Evolutionary conservation across 78 protist species (phyloP).

Genomic region (Cavenderia fasciculata): DNA sequence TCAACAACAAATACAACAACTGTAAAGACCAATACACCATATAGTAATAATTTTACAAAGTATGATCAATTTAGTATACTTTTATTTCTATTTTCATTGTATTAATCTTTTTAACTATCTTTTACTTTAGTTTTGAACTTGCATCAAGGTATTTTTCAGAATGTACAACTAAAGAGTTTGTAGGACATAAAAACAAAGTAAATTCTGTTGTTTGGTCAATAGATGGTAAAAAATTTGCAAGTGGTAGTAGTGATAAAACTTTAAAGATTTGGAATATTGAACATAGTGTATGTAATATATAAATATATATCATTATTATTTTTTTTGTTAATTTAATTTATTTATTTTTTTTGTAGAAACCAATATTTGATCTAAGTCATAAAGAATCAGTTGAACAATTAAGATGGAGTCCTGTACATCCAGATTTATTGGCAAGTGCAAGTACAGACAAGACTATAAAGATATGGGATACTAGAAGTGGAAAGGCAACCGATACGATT

Average conservation of each 20-base stretch:
- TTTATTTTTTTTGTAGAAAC: background rate
- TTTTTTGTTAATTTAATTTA: too few relatives aligned
- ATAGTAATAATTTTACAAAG: constrained; percentile 27
- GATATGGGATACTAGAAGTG: constrained; percentile 41
- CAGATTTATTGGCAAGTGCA: constrained; percentile 56
- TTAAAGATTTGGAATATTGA: constrained; percentile 41
- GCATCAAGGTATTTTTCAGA: constrained; percentile 70
- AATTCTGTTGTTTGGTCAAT: constrained; percentile 49
- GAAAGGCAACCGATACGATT: constrained; percentile 18
- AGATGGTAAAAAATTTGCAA: constrained; percentile 57
- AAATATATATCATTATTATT: background rate
- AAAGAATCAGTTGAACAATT: constrained; percentile 31
- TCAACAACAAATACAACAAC: constrained; percentile 10
- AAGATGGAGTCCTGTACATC: constrained; percentile 23
- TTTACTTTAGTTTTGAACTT: constrained; percentile 29
- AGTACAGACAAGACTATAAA: constrained; percentile 38
- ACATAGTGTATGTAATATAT: background rate
- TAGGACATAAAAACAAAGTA: constrained; percentile 54
- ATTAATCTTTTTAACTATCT: background rate
- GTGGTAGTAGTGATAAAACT: constrained; percentile 16
- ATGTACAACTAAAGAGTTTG: constrained; percentile 53
- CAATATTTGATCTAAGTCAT: constrained; percentile 41
- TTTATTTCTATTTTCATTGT: background rate
- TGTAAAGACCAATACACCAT: constrained; percentile 65
- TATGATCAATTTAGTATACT: background rate